Conservation (phyloP, 352 stramenopile species). For the Globisporangium paroecandrum region DNA sequence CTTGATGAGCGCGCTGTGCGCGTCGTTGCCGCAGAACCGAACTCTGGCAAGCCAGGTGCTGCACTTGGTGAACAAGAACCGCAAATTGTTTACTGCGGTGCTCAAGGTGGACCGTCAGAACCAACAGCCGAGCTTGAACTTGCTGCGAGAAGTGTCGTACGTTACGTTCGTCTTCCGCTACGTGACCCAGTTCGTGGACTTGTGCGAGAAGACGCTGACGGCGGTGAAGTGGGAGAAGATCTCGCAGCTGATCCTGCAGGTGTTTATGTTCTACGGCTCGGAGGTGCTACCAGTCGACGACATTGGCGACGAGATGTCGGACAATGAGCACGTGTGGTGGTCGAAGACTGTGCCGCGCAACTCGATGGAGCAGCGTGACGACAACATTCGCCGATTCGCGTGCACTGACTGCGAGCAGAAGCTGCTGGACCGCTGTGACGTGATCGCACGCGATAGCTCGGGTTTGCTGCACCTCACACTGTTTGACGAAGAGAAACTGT, state of each 20-base stretch:
- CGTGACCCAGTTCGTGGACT: slow-evolving; percentile 64
- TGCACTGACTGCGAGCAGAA: slow-evolving; percentile 43
- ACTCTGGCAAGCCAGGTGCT: slow-evolving; percentile 57
- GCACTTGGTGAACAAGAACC: slow-evolving; percentile 56
- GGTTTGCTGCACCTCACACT: slow-evolving; percentile 55
- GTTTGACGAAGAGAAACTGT: slow-evolving; percentile 78
- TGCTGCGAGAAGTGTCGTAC: slow-evolving; percentile 71
- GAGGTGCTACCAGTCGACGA: slow-evolving; percentile 44
- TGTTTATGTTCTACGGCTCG: slow-evolving; percentile 59
- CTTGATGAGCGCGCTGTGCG: slow-evolving; percentile 52
- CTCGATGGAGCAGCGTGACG: slow-evolving; percentile 56
- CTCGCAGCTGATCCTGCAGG: slow-evolving; percentile 58
- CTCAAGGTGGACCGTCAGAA: slow-evolving; percentile 52
- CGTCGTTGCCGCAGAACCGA: slow-evolving; percentile 67
- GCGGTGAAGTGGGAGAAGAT: slow-evolving; percentile 77
- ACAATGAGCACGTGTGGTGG: slow-evolving; percentile 60
- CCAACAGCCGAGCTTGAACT: slow-evolving; percentile 45
- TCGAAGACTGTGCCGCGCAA: slow-evolving; percentile 27
- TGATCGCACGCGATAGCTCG: slow-evolving; percentile 18
- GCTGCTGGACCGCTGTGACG: slow-evolving; percentile 42
- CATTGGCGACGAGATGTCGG: slow-evolving; percentile 28
- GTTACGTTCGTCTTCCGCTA: slow-evolving; percentile 82
- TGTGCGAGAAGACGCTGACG: slow-evolving; percentile 60
- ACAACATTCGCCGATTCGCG: slow-evolving; percentile 28
- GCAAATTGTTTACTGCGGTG: slow-evolving; percentile 65